Conservation (phyloP, 768 basidiomycete species). For the Hemileccinum rubropunctum region DNA sequence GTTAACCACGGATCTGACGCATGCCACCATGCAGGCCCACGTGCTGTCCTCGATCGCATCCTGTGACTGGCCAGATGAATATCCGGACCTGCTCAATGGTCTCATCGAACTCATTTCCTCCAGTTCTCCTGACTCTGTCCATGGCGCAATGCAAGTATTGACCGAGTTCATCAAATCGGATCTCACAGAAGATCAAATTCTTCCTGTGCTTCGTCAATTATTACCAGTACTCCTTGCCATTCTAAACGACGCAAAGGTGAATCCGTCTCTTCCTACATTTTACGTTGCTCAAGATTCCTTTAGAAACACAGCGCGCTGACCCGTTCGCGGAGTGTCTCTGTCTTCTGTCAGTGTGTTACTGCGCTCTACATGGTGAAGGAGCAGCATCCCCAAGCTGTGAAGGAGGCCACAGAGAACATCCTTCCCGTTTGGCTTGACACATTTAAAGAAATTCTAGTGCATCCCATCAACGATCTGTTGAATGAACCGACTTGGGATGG, state of each 20-base stretch:
- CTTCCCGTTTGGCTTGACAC: slow-evolving; percentile 92
- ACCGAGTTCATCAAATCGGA: slow-evolving; percentile 93
- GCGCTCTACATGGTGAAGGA: slow-evolving; percentile 95
- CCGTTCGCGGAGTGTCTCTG: slow-evolving; percentile 78
- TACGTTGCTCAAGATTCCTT: slow-evolving; percentile 1
- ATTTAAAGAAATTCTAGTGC: slow-evolving; percentile 70
- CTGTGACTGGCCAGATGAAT: slow-evolving; percentile 97
- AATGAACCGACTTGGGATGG: slow-evolving; percentile 73
- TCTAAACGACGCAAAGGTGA: slow-evolving; percentile 71
- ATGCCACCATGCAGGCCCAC: slow-evolving; percentile 57
- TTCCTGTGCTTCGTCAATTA: slow-evolving; percentile 87
- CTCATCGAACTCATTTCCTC: slow-evolving; percentile 79
- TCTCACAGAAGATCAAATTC: slow-evolving; percentile 90
- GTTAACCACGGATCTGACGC: slow-evolving; percentile 14
- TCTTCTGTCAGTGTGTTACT: slow-evolving; percentile 87
- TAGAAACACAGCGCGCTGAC: slow-evolving; percentile 76
- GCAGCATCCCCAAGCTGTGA: slow-evolving; percentile 82
- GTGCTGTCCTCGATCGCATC: slow-evolving; percentile 86
- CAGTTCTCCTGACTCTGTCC: slow-evolving; percentile 69
- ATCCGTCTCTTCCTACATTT: slow-evolving; percentile 4
- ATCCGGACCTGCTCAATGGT: slow-evolving; percentile 76
- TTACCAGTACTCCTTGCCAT: slow-evolving; percentile 83
- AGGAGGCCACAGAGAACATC: slow-evolving; percentile 75
- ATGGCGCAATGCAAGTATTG: slow-evolving; percentile 96
- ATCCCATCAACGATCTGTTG: slow-evolving; percentile 61